phyloP scores from a whole-genome alignment of 2,329 filamentous ascomycete genomes.

The Paecilomyces formosus region DNA sequence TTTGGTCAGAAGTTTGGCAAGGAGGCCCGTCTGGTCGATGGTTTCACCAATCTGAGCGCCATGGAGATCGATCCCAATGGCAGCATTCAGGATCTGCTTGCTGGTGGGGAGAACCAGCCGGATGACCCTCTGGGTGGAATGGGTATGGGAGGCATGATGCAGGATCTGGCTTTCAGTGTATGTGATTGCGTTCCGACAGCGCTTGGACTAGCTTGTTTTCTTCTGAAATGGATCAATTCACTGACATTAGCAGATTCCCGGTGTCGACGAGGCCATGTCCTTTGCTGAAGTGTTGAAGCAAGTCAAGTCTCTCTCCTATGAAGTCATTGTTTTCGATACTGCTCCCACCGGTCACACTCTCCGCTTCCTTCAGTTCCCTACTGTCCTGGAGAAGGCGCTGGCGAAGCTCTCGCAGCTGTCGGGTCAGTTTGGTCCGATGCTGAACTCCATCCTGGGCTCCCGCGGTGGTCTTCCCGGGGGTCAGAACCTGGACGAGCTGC shows the following conservation, averaged over 20 bases:
- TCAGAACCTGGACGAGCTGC: conserved; percentile 85
- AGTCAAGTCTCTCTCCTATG: conserved; percentile 97
- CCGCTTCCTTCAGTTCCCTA: conserved; percentile 96
- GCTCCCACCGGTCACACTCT: conserved; percentile 96
- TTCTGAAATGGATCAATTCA: background rate
- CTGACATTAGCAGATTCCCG: conserved; percentile 67
- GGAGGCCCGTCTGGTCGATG: conserved; percentile 85
- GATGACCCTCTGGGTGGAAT: conserved; percentile 61
- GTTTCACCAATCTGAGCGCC: conserved; percentile 86
- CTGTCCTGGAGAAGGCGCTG: conserved; percentile 96
- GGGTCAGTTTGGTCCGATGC: conserved; percentile 87
- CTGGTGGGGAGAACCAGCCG: conserved; percentile 59
- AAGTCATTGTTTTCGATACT: conserved; percentile 98
- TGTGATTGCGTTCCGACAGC: conserved; percentile 5
- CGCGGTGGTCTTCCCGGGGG: conserved; percentile 75
- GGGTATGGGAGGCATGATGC: conserved; percentile 91
- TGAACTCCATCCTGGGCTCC: conserved; percentile 84
- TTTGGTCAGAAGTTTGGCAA: conserved; percentile 99
- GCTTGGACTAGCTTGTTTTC: conserved; percentile 1
- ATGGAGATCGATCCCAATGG: conserved; percentile 99
- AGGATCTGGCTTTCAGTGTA: conserved; percentile 92
- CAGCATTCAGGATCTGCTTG: conserved; percentile 89
- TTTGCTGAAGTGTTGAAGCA: conserved; percentile 99
- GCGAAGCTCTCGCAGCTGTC: conserved; percentile 93
- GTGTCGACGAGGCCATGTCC: conserved; percentile 98